phyloP scores from a whole-genome alignment of 2,329 filamentous ascomycete genomes.

The Pseudogymnoascus sp. region DNA sequence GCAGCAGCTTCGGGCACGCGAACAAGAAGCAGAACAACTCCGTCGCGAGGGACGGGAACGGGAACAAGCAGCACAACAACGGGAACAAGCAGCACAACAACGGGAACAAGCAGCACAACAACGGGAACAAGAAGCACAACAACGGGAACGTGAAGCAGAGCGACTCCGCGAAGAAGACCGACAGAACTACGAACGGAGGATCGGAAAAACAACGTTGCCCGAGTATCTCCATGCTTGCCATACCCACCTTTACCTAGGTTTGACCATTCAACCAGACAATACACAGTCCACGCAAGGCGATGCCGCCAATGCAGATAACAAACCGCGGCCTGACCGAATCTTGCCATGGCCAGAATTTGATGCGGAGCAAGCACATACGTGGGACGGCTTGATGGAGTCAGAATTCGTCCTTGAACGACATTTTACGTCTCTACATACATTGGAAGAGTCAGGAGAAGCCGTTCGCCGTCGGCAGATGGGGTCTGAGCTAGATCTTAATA shows the following conservation, averaged over 20 bases:
- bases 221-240: background rate
- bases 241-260: conserved; percentile 11
- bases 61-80: no score
- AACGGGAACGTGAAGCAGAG: background rate
- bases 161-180: background rate
- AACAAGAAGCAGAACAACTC: background rate
- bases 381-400: background rate
- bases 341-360: background rate
- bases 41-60: no score
- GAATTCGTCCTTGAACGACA: conserved; percentile 1
- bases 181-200: background rate
- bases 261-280: background rate
- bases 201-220: background rate
- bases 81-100: background rate
- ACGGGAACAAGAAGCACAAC: background rate
- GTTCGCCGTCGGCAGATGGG: background rate
- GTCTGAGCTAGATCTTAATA: background rate
- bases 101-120: no score
- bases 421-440: background rate
- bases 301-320: background rate
- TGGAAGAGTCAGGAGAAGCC: background rate
- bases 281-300: conserved; percentile 1
- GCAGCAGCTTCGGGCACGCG: background rate
- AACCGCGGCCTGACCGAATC: background rate
- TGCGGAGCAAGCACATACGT: background rate